Base-by-base conservation (phyloP, 2,329 filamentous ascomycete genomes). In the Chalara sp. region DNA sequence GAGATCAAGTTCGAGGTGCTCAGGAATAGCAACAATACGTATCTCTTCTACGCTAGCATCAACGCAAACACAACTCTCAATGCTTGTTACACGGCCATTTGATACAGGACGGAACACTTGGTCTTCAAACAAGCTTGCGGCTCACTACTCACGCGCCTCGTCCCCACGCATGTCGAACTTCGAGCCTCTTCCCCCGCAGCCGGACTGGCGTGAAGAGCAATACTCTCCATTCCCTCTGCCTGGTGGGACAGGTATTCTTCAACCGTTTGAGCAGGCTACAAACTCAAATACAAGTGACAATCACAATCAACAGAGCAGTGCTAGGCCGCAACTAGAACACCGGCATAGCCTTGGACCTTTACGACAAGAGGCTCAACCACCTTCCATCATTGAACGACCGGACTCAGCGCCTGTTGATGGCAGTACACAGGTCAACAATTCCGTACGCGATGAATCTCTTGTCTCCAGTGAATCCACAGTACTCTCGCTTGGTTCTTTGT, bases 401-500 rank as follows among this genome's bases (percentile, higher is more conserved):
- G 62, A 63, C 44, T 64, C 64, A 31, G 63, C 62, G 28, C 61
- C 63, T 30, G 63, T 56, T 49, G 58, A 65, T 49, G 53, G 52
- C 54, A 51, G 52, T 30, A 54, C 57, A 33, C 48, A 51, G 42
- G 41, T 44, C 21, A 48, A 62, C 6, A 70, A 72, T 50, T 55
- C 67, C 29, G 58, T 55, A 5, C 66, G 68, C 46, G 70, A 74
- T 48, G 71, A 72, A 43, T 67, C 68, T 5, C 53, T 72, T 13
- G 65, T 65, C 32, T 69, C 71, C 28, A 63, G 66, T 6, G 71
- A 73, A 52, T 66, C 69, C 13, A 64, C 68, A 10, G 64, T 64
- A 39, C 56, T 72, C 48, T 67, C 71, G 10, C 52, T 62, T 39
- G 60, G 45, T 10, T 61, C 61, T n/a, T 65, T 72, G 48, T 67